Evolutionary conservation across 768 basidiomycete genomes (phyloP).

Genomic region (Hortiboletus campestris): DNA sequence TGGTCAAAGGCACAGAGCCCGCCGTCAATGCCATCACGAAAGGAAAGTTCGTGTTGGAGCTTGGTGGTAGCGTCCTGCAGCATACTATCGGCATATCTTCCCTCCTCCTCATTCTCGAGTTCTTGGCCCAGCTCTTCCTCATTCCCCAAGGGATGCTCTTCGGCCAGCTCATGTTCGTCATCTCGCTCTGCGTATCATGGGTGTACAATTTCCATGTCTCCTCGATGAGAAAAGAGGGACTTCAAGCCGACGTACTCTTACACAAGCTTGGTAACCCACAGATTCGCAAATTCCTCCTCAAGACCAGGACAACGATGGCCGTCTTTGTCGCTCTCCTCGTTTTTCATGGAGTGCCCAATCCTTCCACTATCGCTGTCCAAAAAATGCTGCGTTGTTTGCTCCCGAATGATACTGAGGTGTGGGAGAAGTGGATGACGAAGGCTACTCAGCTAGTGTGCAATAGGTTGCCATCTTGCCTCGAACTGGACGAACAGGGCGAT

Average conservation of each 20-base stretch:
- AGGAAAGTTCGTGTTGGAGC: conserved; percentile 23
- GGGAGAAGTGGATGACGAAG: conserved; percentile 21
- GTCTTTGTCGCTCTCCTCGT: conserved; percentile 15
- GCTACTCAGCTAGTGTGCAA: conserved; percentile 13
- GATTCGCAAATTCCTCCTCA: conserved; percentile 9
- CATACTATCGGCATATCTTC: conserved; percentile 25
- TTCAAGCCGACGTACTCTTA: conserved; percentile 24
- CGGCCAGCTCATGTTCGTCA: conserved; percentile 36
- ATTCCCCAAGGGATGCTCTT: conserved; percentile 33
- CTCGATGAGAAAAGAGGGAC: conserved; percentile 28
- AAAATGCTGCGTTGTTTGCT: conserved; percentile 13
- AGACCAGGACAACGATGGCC: conserved; percentile 17
- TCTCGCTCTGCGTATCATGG: conserved; percentile 34
- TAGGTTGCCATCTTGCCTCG: conserved; percentile 1
- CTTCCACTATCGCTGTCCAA: background rate
- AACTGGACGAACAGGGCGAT: background rate
- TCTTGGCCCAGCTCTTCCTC: conserved; percentile 32
- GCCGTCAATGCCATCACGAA: conserved; percentile 30
- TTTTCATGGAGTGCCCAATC: conserved; percentile 4
- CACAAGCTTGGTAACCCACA: conserved; percentile 10
- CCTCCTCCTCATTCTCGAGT: conserved; percentile 29
- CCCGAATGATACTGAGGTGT: conserved; percentile 23
- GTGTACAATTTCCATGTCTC: conserved; percentile 31
- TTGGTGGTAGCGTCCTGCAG: background rate
- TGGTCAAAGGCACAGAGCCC: conserved; percentile 29